phyloP scores from a whole-genome alignment of 2,329 filamentous ascomycete genomes.

The Malbranchea cinnamomea region DNA sequence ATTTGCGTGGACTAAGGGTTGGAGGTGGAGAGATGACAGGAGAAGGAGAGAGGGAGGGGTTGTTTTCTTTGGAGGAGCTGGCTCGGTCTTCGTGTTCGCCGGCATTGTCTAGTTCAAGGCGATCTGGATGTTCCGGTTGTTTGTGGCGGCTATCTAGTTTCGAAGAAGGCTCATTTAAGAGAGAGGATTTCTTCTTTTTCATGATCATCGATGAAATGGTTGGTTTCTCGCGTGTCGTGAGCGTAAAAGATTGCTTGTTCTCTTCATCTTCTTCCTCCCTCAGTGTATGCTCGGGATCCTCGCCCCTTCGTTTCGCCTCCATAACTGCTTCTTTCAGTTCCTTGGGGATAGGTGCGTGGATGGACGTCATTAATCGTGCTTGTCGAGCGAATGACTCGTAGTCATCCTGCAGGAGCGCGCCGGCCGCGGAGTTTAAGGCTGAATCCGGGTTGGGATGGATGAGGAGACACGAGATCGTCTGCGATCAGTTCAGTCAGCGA shows the following conservation, averaged over 20 bases:
- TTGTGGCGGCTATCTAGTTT: constrained; percentile 9
- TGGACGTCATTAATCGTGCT: constrained; percentile 46
- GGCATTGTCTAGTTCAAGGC: constrained; percentile 14
- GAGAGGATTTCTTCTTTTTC: constrained; percentile 21
- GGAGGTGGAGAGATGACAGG: constrained; percentile 22
- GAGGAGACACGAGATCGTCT: constrained; percentile 46
- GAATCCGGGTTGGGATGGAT: constrained; percentile 51
- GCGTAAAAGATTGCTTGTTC: neutral
- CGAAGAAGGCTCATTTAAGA: constrained; percentile 4
- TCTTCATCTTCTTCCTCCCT: constrained; percentile 8
- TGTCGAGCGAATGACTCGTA: constrained; percentile 42
- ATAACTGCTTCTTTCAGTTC: constrained; percentile 30
- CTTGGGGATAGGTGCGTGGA: constrained; percentile 41
- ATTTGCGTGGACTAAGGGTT: constrained; percentile 23
- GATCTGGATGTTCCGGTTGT: constrained; percentile 7
- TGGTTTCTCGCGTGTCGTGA: constrained; percentile 1
- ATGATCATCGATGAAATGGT: constrained; percentile 15
- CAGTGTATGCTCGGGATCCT: constrained; percentile 24
- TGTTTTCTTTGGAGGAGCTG: constrained; percentile 35
- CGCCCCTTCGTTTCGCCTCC: constrained; percentile 41
- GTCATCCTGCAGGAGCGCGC: constrained; percentile 43
- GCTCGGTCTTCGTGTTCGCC: constrained; percentile 21
- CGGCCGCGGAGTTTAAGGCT: constrained; percentile 46
- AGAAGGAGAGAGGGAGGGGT: constrained; percentile 26
- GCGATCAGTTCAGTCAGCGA: neutral